Evolutionary conservation across 805 yeast species (phyloP).

Genomic region (Candida nanaspora): DNA sequence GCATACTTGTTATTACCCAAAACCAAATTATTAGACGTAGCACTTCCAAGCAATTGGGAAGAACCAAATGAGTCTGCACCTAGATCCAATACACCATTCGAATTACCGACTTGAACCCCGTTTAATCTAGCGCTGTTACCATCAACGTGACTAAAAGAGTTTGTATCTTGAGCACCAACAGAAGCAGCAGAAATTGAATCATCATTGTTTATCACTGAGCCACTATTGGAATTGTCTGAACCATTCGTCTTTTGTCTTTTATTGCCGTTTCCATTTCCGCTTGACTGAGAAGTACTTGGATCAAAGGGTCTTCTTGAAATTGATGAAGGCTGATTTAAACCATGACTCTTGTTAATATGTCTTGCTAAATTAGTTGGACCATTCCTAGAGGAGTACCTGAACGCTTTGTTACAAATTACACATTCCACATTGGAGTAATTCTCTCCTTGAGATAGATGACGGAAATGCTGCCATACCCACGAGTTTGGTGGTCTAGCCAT

Average conservation of each 20-base stretch:
- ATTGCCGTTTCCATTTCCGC: neutral
- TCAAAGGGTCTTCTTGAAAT: slow-evolving; percentile 23
- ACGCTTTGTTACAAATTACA: slow-evolving; percentile 19
- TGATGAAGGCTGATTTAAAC: slow-evolving; percentile 17
- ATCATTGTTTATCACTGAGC: neutral
- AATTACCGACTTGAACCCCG: neutral
- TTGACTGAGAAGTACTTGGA: slow-evolving; percentile 2
- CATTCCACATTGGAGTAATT: slow-evolving; percentile 21
- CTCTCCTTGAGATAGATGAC: slow-evolving; percentile 17
- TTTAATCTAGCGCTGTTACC: neutral
- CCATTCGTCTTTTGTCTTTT: neutral
- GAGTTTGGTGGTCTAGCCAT: slow-evolving; percentile 29
- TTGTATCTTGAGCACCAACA: neutral
- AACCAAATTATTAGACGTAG: neutral
- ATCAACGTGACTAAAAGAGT: neutral
- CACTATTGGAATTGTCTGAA: too few species aligned
- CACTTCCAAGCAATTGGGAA: neutral
- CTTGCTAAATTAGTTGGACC: slow-evolving; percentile 29
- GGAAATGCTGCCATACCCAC: slow-evolving; percentile 30
- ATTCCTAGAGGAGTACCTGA: slow-evolving; percentile 25
- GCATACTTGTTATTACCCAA: neutral
- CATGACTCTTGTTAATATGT: slow-evolving; percentile 23
- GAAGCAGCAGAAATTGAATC: neutral
- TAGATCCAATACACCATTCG: neutral
- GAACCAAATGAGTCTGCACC: neutral